Percentiles rank a stretch among this genome's conserved stretches.
phyloP scores from a whole-genome alignment of 805 yeast species.

The Saturnispora hagleri region DNA sequence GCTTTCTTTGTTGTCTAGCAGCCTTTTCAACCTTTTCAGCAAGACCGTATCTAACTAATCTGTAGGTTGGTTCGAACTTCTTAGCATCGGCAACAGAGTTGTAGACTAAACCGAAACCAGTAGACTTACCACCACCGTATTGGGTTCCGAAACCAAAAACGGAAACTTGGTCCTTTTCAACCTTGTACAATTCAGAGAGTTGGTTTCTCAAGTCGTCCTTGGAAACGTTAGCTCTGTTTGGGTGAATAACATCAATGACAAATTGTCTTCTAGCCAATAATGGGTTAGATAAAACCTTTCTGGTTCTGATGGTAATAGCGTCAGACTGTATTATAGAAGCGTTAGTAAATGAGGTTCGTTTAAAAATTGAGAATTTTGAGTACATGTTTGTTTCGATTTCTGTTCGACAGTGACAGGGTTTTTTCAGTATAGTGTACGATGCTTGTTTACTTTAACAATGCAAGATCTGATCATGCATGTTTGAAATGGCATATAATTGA shows the following conservation, averaged over 20 bases:
- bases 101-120: conserved; percentile 99
- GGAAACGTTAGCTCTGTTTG: conserved; percentile 98
- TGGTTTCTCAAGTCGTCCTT: conserved; percentile 94
- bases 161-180: conserved; percentile 65
- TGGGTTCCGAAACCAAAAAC: conserved; percentile 99
- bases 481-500: too few relatives aligned
- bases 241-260: conserved; percentile 98
- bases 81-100: conserved; percentile 96
- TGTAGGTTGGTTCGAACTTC: conserved; percentile 98
- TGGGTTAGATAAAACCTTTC: conserved; percentile 99
- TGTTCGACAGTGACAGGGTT: too few relatives aligned
- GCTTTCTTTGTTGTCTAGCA: conserved; percentile 99
- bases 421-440: too few relatives aligned
- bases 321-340: conserved; percentile 57
- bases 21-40: conserved; percentile 94
- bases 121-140: conserved; percentile 99
- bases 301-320: conserved; percentile 99
- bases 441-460: too few relatives aligned
- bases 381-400: too few relatives aligned
- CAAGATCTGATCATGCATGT: too few relatives aligned
- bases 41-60: conserved; percentile 98
- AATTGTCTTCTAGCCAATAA: conserved; percentile 99
- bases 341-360: conserved; percentile 12
- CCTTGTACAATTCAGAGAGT: conserved; percentile 53
- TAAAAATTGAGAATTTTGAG: too few relatives aligned